These are phyloP conservation scores for Penicillium sp. DNA, from an alignment of 2,329 filamentous ascomycete species.

Conservation along the genomic window DNA sequence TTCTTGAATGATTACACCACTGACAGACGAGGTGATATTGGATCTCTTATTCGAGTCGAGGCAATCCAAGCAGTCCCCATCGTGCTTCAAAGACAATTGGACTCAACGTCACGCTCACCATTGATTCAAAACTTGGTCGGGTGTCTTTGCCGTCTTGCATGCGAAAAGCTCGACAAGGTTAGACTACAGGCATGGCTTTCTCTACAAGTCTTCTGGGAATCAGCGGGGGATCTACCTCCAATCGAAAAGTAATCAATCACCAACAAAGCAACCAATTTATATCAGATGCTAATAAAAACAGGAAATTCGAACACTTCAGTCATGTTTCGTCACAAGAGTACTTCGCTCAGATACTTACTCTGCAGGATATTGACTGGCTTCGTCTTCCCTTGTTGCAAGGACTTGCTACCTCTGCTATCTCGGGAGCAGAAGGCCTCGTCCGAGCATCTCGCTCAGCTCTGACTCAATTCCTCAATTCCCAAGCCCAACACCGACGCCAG, in stretches of 20 bases:
- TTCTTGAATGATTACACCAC: conserved; percentile 81
- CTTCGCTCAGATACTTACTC: conserved; percentile 34
- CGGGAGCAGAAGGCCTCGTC: conserved; percentile 39
- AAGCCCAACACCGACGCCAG: conserved; percentile 23
- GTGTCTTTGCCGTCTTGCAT: conserved; percentile 58
- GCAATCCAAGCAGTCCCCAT: conserved; percentile 58
- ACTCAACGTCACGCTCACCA: conserved; percentile 7
- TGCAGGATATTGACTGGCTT: conserved; percentile 32
- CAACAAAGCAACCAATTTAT: not conserved
- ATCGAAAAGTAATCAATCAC: conserved; percentile 36
- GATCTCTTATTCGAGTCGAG: conserved; percentile 73
- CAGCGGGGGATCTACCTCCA: conserved; percentile 25
- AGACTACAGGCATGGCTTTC: conserved; percentile 48
- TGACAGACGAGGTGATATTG: conserved; percentile 79
- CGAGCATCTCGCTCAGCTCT: conserved; percentile 37
- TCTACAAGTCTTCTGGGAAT: conserved; percentile 36
- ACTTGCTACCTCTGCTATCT: conserved; percentile 38
- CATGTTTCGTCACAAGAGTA: conserved; percentile 39
- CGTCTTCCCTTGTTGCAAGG: conserved; percentile 36
- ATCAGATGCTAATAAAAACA: conserved; percentile 17
- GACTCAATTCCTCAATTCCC: conserved; percentile 28
- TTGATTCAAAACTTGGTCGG: conserved; percentile 25
- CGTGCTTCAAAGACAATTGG: conserved; percentile 21
- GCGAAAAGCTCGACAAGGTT: conserved; percentile 85
- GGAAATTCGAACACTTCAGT: conserved; percentile 38